phyloP scores from a whole-genome alignment of 2,329 filamentous ascomycete genomes.

The Colletotrichum sp. region DNA sequence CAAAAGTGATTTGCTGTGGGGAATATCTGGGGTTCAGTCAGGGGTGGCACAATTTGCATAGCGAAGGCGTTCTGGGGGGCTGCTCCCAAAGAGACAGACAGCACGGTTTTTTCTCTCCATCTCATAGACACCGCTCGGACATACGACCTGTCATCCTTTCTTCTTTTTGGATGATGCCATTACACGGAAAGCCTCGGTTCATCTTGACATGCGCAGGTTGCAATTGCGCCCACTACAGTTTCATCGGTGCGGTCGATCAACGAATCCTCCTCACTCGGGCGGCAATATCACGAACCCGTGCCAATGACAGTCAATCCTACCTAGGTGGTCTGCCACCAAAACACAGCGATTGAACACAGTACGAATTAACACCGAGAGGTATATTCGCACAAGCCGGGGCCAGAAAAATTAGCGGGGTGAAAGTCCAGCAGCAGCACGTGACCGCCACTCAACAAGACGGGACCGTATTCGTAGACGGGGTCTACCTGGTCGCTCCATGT shows the following conservation, averaged over 20 bases:
- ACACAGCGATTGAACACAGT: background rate
- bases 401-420: background rate
- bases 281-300: background rate
- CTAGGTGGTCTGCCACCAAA: background rate
- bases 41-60: background rate
- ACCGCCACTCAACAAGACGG: background rate
- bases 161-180: background rate
- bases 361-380: background rate
- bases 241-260: background rate
- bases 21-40: background rate
- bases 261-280: background rate
- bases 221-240: background rate
- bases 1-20: conserved; percentile 51
- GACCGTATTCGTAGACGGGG: background rate
- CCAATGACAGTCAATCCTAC: background rate
- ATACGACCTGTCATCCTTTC: background rate
- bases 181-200: background rate
- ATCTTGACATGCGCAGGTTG: background rate
- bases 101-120: background rate
- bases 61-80: background rate
- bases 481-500: background rate
- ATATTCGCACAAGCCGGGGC: background rate
- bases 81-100: background rate
- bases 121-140: background rate
- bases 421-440: background rate